Evolutionary conservation across 768 basidiomycete species (phyloP), one percentile per base, ranked within the genome.

Genomic region (Suillus bovinus): DNA sequence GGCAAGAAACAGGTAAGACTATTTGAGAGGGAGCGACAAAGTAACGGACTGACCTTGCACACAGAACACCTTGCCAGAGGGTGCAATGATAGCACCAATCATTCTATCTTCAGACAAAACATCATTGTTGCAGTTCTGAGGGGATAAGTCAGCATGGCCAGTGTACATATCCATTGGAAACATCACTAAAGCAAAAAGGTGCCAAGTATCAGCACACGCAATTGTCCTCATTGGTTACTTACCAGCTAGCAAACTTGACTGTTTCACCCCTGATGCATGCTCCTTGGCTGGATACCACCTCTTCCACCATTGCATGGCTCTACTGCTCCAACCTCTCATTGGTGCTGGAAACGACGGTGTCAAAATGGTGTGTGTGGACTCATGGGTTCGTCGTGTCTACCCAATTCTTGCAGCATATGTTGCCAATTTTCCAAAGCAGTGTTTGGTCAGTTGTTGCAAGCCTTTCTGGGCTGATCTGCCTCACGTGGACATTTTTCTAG

Each of bases 401-500:
- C 71, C 69, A 5, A 64, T 72, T n/a, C 64, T 72, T 14, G 63
- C 69, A 7, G 61, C 71, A 34, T 34, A 34, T 34, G 33, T 34
- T 8, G 33, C 7, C 6, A 9, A 34, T 34, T 34, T 34, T 34
- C 33, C 33, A 34, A 9, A 34, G 33, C 33, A 34, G 9, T 34
- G 33, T 34, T 34, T 34, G 33, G 33, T 34, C 33, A 7, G 33
- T 34, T 34, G 33, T 34, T 36, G 14, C 13, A 36, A 36, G 14
- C 36, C 3, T 11, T 36, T 36, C 36, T 36, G 11, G 36, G 36
- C 36, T 9, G 36, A 36, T 5, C 13, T 36, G 36, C 36, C 36
- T 36, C 74, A 72, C 61, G 60, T 66, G 38, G 64, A 83, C 65
- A 83, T 84, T 44, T 80, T 77, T 64, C 0, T 34, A 0, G 72